Percentiles rank a stretch among this genome's conserved stretches.
Conservation (phyloP, 2,329 filamentous ascomycete species). For the Botrytis galanthina region DNA sequence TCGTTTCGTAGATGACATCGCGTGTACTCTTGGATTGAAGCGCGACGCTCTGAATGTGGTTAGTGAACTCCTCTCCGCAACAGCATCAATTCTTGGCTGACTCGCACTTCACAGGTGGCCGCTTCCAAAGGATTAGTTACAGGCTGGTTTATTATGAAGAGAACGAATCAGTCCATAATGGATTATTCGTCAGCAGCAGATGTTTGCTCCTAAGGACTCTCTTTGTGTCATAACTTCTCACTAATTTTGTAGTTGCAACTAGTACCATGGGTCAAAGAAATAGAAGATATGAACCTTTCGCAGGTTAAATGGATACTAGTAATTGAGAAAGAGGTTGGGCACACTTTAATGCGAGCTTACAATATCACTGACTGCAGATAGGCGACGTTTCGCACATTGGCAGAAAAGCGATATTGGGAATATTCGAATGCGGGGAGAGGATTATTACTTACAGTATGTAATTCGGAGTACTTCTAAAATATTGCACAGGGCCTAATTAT, state of each 20-base stretch:
- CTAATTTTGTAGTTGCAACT: constrained; percentile 51
- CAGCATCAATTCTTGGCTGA: not conserved
- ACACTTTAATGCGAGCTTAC: not conserved
- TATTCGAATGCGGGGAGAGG: constrained; percentile 52
- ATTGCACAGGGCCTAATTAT: not conserved
- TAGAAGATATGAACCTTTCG: constrained; percentile 51
- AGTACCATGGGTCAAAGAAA: constrained; percentile 54
- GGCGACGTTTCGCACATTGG: constrained; percentile 73
- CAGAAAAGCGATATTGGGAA: constrained; percentile 55
- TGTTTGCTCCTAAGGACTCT: constrained; percentile 31
- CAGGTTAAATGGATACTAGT: constrained; percentile 64
- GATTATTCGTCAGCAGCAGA: constrained; percentile 43
- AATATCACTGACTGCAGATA: constrained; percentile 40
- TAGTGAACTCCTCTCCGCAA: constrained; percentile 33
- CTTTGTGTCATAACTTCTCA: not conserved
- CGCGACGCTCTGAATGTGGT: constrained; percentile 71
- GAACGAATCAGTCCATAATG: constrained; percentile 45
- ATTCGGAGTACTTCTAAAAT: not conserved
- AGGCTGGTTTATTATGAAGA: constrained; percentile 53
- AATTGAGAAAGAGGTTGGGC: constrained; percentile 71
- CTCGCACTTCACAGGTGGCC: constrained; percentile 54
- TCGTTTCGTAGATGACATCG: constrained; percentile 70
- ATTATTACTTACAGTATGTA: constrained; percentile 63
- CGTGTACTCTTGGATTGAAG: constrained; percentile 63
- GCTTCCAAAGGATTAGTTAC: constrained; percentile 69